Conservation (phyloP, 257 asterid genomes). For the Echium plantagineum region DNA sequence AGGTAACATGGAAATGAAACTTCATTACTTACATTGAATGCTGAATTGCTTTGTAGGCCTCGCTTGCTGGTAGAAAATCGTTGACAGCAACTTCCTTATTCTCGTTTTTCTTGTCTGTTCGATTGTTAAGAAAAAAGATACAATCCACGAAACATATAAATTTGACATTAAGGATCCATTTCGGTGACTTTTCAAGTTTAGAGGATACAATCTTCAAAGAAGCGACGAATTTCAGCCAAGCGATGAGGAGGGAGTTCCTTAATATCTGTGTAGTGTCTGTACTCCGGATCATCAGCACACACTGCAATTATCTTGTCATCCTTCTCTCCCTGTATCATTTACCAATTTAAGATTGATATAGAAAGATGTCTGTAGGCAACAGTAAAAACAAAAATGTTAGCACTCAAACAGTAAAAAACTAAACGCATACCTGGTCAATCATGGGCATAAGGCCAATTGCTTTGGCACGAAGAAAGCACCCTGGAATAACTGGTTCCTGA, state of each 20-base stretch:
- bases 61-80: slow-evolving; percentile 60
- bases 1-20: too few relatives aligned
- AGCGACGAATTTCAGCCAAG: slow-evolving; percentile 86
- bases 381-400: too few relatives aligned
- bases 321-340: slow-evolving; percentile 55
- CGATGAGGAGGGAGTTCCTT: slow-evolving; percentile 92
- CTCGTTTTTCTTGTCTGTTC: slow-evolving; percentile 82
- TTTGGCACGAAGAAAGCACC: slow-evolving; percentile 93
- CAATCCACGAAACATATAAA: background rate
- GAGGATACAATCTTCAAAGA: slow-evolving; percentile 94
- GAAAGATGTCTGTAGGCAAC: slow-evolving; percentile 1
- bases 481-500: slow-evolving; percentile 94
- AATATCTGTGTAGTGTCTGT: slow-evolving; percentile 65
- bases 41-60: slow-evolving; percentile 69
- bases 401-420: too few relatives aligned
- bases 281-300: slow-evolving; percentile 94
- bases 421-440: slow-evolving; percentile 74
- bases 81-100: slow-evolving; percentile 86
- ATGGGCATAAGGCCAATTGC: slow-evolving; percentile 98
- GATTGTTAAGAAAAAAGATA: slow-evolving; percentile 20
- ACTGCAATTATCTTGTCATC: slow-evolving; percentile 98
- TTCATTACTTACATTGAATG: slow-evolving; percentile 57
- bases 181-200: background rate
- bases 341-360: slow-evolving; percentile 3
- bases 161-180: background rate